These are phyloP conservation scores for Cardamine resedifolia DNA, from an alignment of 345 rosid species.

Conservation along the genomic window DNA sequence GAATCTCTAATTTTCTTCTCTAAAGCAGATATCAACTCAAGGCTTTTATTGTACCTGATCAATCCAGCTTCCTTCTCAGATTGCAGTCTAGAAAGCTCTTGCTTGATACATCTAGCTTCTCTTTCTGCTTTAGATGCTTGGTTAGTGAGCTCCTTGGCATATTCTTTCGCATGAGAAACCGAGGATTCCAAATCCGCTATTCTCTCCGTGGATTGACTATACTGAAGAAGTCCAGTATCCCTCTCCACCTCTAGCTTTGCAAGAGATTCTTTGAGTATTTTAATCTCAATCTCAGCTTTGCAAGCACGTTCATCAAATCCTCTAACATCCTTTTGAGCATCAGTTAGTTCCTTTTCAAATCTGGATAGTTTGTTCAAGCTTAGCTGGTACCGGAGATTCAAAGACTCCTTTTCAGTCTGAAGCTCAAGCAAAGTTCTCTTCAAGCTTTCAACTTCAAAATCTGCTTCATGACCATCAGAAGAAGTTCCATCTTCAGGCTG, in stretches of 20 bases:
- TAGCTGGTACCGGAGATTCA: constrained; percentile 57
- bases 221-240: constrained; percentile 63
- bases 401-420: constrained; percentile 73
- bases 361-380: constrained; percentile 64
- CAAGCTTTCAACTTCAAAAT: constrained; percentile 57
- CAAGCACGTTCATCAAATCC: constrained; percentile 67
- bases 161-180: constrained; percentile 46
- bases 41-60: constrained; percentile 55
- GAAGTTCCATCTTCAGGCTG: constrained; percentile 43
- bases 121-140: constrained; percentile 52
- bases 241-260: constrained; percentile 64
- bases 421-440: constrained; percentile 63
- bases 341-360: constrained; percentile 60
- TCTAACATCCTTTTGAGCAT: constrained; percentile 57
- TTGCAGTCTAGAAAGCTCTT: constrained; percentile 59
- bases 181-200: constrained; percentile 54
- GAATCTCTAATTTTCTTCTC: constrained; percentile 59
- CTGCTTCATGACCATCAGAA: constrained; percentile 46
- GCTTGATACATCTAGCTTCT: constrained; percentile 54
- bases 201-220: constrained; percentile 63
- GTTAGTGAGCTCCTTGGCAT: constrained; percentile 48
- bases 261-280: constrained; percentile 68
- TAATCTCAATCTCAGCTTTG: constrained; percentile 74
- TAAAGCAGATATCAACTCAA: constrained; percentile 59
- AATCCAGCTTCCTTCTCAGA: constrained; percentile 68